Conservation (phyloP, 148 eudicot species). For the Arctostaphylos glauca region DNA sequence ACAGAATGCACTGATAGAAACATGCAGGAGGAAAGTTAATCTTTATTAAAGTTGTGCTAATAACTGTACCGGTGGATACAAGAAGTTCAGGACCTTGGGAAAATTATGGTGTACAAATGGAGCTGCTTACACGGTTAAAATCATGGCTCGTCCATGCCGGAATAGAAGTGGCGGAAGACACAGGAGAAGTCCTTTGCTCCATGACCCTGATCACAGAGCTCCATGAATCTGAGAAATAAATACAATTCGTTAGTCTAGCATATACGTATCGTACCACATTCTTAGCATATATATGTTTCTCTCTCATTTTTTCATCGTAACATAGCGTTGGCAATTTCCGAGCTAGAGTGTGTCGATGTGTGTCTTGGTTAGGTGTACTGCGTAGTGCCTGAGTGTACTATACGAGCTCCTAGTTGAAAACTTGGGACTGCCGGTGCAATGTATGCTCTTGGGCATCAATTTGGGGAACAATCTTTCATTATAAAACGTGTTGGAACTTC, state of each 20-base stretch:
- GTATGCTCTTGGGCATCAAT: too few species aligned
- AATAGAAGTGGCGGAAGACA: conserved; percentile 69
- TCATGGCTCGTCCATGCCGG: conserved; percentile 61
- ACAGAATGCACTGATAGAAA: neutral
- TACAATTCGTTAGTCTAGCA: conserved; percentile 1
- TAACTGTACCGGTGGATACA: too few species aligned
- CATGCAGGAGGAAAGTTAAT: neutral
- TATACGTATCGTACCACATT: neutral
- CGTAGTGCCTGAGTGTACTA: too few species aligned
- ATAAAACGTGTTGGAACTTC: too few species aligned
- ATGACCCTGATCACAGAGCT: conserved; percentile 60
- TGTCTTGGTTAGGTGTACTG: too few species aligned
- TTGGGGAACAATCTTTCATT: too few species aligned
- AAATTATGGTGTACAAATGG: neutral
- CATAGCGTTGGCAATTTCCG: too few species aligned
- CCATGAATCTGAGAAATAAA: conserved; percentile 43
- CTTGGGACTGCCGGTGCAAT: too few species aligned
- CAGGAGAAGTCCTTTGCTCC: conserved; percentile 68
- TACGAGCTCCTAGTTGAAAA: too few species aligned
- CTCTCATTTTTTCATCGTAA: neutral
- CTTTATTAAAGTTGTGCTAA: neutral
- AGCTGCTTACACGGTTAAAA: neutral
- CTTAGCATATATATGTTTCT: neutral
- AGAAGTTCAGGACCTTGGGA: neutral
- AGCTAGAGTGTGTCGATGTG: too few species aligned